Conservation (phyloP, 1,284 basidiomycete genomes). For the Ceratobasidium papillatum region DNA sequence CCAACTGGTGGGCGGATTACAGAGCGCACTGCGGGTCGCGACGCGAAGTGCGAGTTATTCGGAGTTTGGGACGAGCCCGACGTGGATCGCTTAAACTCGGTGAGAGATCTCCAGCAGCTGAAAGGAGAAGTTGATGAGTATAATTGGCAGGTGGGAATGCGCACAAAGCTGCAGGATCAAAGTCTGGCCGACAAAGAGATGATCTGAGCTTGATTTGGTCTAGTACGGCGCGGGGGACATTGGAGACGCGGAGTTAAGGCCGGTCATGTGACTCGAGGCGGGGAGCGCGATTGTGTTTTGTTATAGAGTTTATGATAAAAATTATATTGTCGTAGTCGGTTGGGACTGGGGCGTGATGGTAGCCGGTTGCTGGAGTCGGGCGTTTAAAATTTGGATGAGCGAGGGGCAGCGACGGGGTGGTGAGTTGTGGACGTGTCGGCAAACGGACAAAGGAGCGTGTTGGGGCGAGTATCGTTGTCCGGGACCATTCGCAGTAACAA, state of each 20-base stretch:
- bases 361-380: background rate
- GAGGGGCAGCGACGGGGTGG: background rate
- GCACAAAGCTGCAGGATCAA: constrained; percentile 14
- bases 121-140: constrained; percentile 17
- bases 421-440: constrained; percentile 16
- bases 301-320: background rate
- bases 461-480: constrained; percentile 9
- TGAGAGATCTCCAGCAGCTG: background rate
- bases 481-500: constrained; percentile 14
- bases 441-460: constrained; percentile 19
- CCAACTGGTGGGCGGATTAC: background rate
- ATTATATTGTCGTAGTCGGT: background rate
- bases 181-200: constrained; percentile 20
- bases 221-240: background rate
- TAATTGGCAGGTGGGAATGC: constrained; percentile 23
- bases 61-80: constrained; percentile 32
- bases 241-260: constrained; percentile 19
- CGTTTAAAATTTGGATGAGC: background rate
- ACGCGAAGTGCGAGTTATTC: constrained; percentile 8
- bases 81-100: constrained; percentile 12
- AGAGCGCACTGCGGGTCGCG: background rate
- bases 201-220: constrained; percentile 31
- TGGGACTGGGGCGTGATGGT: background rate
- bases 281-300: background rate
- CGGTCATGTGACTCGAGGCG: constrained; percentile 11